Evolutionary conservation across 2,329 filamentous ascomycete species (phyloP).

Genomic region (Fusarium sp.): DNA sequence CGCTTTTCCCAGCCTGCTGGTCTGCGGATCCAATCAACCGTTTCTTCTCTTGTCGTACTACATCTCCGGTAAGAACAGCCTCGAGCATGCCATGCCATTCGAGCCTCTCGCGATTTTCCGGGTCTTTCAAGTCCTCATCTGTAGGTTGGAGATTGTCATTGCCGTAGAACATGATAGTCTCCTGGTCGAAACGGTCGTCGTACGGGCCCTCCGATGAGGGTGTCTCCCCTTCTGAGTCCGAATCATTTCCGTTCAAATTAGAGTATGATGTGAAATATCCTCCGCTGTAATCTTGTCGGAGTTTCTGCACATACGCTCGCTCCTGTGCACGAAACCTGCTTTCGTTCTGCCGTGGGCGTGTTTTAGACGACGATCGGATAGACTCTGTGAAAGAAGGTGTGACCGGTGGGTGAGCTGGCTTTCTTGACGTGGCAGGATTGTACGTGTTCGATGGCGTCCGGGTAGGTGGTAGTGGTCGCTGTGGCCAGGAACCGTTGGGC

Average conservation of each 20-base stretch:
- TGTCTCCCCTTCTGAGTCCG: constrained; percentile 90
- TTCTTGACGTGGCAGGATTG: constrained; percentile 72
- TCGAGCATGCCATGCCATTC: constrained; percentile 99
- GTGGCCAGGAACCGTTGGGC: constrained; percentile 59
- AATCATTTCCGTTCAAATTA: constrained; percentile 73
- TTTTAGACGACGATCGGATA: constrained; percentile 64
- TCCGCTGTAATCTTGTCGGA: constrained; percentile 75
- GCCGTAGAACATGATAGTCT: constrained; percentile 91
- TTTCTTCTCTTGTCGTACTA: constrained; percentile 98
- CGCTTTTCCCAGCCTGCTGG: constrained; percentile 67
- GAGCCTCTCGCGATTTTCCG: constrained; percentile 86
- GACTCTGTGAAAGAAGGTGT: constrained; percentile 58
- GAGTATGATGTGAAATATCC: constrained; percentile 80
- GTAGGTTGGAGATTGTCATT: constrained; percentile 91
- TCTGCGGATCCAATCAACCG: constrained; percentile 83
- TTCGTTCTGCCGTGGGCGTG: constrained; percentile 61
- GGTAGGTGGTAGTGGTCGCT: constrained; percentile 75
- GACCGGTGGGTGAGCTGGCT: constrained; percentile 55
- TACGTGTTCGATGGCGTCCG: constrained; percentile 85
- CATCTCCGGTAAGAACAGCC: constrained; percentile 94
- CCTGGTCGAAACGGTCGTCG: constrained; percentile 90
- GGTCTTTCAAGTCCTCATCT: constrained; percentile 88
- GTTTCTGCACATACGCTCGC: constrained; percentile 91
- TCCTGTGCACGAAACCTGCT: constrained; percentile 73
- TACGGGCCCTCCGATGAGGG: constrained; percentile 85